phyloP scores from a whole-genome alignment of 2,329 filamentous ascomycete species.

The Ophiostoma novo-ulmi region DNA sequence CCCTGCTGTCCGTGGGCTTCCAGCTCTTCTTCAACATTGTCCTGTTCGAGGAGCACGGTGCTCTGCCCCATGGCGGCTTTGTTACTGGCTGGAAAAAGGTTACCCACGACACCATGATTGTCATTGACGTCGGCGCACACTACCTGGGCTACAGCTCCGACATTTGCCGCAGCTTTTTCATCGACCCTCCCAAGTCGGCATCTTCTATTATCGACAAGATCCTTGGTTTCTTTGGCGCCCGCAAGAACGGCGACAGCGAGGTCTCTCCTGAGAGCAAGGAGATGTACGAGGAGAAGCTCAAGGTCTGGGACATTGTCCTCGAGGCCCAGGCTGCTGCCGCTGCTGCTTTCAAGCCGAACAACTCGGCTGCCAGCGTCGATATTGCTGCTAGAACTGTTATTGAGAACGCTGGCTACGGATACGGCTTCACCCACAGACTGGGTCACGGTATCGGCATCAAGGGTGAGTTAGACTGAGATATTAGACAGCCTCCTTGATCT shows the following conservation, averaged over 20 bases:
- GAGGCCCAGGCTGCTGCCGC: conserved; percentile 15
- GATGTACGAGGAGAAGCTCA: conserved; percentile 5
- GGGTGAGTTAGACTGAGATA: background rate
- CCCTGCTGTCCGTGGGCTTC: conserved; percentile 11
- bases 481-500: background rate
- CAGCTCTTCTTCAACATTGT: conserved; percentile 16
- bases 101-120: conserved; percentile 10
- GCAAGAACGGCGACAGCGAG: background rate
- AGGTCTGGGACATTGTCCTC: conserved; percentile 13
- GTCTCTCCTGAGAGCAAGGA: background rate
- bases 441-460: conserved; percentile 16
- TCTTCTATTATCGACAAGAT: background rate
- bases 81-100: conserved; percentile 6
- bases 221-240: background rate
- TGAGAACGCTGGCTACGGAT: conserved; percentile 13
- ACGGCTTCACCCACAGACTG: conserved; percentile 15
- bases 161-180: conserved; percentile 16
- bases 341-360: background rate
- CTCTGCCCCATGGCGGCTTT: conserved; percentile 11
- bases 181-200: background rate
- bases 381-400: conserved; percentile 7
- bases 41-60: conserved; percentile 14
- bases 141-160: conserved; percentile 16
- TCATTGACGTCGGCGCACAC: conserved; percentile 14
- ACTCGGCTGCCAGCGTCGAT: conserved; percentile 13